A percentile compares a stretch with the other conserved stretches of the same genome.
These are phyloP conservation scores for Blastobotrys buckinghamii DNA, from an alignment of 1,139 yeast genomes.

Conservation along the genomic window DNA sequence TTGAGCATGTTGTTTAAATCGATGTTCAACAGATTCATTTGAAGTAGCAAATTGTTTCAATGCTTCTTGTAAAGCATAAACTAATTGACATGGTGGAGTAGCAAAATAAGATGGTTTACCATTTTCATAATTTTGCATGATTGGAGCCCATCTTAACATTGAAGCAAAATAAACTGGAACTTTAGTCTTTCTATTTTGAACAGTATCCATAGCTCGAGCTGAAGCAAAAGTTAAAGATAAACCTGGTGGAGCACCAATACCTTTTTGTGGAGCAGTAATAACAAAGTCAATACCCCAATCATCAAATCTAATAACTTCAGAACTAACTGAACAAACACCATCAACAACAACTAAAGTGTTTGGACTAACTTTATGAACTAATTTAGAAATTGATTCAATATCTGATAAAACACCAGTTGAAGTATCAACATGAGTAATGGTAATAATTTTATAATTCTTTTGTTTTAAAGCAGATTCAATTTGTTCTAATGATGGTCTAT, in stretches of 20 bases:
- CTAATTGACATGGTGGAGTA: constrained; percentile 85
- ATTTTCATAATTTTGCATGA: constrained; percentile 80
- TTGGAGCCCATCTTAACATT: constrained; percentile 80
- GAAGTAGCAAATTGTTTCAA: constrained; percentile 59
- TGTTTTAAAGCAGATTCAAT: constrained; percentile 51
- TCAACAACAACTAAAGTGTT: constrained; percentile 81
- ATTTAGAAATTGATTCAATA: constrained; percentile 54
- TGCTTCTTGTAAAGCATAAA: constrained; percentile 76
- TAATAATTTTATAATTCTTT: constrained; percentile 58
- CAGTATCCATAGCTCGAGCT: constrained; percentile 66
- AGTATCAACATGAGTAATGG: constrained; percentile 94
- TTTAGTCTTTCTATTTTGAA: constrained; percentile 43
- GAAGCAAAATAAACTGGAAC: constrained; percentile 67
- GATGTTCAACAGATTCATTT: constrained; percentile 49
- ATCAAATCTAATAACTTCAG: constrained; percentile 80
- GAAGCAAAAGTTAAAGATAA: constrained; percentile 73
- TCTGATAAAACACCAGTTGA: constrained; percentile 87
- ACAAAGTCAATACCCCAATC: constrained; percentile 88
- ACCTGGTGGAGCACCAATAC: constrained; percentile 93
- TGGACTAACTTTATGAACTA: constrained; percentile 64
- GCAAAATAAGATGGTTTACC: constrained; percentile 87
- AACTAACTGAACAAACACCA: constrained; percentile 92
- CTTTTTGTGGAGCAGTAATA: constrained; percentile 91
- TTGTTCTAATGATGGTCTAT: constrained; percentile 52
- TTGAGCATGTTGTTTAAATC: constrained; percentile 58